Conservation (phyloP, 2,329 filamentous ascomycete genomes). For the Trichoderma oligosporum region DNA sequence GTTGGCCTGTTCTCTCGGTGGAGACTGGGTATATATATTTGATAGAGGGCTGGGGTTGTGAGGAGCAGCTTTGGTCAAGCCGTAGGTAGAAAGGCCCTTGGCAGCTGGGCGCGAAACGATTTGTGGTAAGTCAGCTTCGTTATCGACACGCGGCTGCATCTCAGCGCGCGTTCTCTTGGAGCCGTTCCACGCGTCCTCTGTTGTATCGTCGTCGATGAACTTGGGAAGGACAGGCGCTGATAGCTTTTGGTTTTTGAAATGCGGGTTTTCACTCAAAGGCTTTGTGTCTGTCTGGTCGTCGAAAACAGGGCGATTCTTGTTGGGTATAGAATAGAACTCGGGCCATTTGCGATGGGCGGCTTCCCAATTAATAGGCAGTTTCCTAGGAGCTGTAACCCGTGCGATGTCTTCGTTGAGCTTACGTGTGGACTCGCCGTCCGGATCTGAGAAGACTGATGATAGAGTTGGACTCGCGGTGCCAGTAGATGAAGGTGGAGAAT, state of each 20-base stretch:
- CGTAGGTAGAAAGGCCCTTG: conserved; percentile 27
- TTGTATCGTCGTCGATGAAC: conserved; percentile 43
- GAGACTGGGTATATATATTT: conserved; percentile 34
- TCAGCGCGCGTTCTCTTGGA: conserved; percentile 44
- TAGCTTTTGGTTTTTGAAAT: conserved; percentile 45
- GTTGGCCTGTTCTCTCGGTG: conserved; percentile 23
- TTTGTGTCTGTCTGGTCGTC: conserved; percentile 36
- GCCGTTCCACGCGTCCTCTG: conserved; percentile 39
- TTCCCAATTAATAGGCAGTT: conserved; percentile 43
- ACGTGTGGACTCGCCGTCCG: conserved; percentile 53
- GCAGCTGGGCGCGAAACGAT: conserved; percentile 41
- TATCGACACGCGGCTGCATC: conserved; percentile 54
- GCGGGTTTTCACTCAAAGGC: conserved; percentile 37
- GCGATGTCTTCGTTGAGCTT: conserved; percentile 48
- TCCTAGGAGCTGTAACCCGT: conserved; percentile 39
- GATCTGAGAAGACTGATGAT: conserved; percentile 51
- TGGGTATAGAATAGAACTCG: conserved; percentile 45
- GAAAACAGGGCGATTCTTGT: conserved; percentile 30
- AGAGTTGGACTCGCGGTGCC: conserved; percentile 53
- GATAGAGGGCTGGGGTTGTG: conserved; percentile 39
- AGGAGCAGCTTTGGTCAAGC: conserved; percentile 26
- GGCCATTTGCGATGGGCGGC: conserved; percentile 50
- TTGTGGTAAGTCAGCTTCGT: conserved; percentile 48
- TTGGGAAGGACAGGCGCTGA: conserved; percentile 26
- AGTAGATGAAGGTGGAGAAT: conserved; percentile 56